Base-by-base conservation (phyloP, 805 yeast species). In the Candida parachauliodes region DNA sequence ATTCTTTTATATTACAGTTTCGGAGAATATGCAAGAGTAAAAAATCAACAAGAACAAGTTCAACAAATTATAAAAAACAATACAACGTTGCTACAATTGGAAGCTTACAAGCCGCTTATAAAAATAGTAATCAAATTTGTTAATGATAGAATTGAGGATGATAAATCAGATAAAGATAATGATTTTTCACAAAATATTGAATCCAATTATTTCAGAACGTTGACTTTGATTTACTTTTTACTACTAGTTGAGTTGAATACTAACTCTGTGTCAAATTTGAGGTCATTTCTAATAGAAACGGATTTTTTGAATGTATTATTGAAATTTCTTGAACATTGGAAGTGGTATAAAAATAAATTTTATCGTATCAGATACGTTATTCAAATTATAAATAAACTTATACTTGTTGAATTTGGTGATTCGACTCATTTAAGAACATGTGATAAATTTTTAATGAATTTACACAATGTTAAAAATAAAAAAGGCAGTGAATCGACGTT, bases 361-460 rank as follows among this genome's bases (percentile, higher is more conserved):
- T 54, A 73, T 62, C 68, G 81, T 44, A 61, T 81, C 9, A 62
- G 93, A 48, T 75, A 79, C 47, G 62, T 83, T 1, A 60, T 83
- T 0, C 48, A 70, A 11, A 45, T 84, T 1, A 44, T 77, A 1
- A 74, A 79, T 59, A 81, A 81, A 44, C 52, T 77, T 11, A 48
- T 81, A 1, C 48, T 76, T 8, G 59, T 82, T 9, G 78, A 76
- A 41, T 75, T 88, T 62, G 97, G 96, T 2, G 79, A 68, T 43
- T 43, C 62, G 0, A 44, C 56, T 0, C 52, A 64, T 2, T 50
- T 77, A 17, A 46, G 55, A 11, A 43, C 58, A 12, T 67, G 79
- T 6, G 79, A 81, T 47, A 51, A 59, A 2, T 76, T 65, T 45
- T 57, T 82, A 16, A 55, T 65, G 21, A 49, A 60, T 21, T 65